Evolutionary conservation across 495 filamentous ascomycete genomes (phyloP).

Genomic region (Xylaria scruposa): DNA sequence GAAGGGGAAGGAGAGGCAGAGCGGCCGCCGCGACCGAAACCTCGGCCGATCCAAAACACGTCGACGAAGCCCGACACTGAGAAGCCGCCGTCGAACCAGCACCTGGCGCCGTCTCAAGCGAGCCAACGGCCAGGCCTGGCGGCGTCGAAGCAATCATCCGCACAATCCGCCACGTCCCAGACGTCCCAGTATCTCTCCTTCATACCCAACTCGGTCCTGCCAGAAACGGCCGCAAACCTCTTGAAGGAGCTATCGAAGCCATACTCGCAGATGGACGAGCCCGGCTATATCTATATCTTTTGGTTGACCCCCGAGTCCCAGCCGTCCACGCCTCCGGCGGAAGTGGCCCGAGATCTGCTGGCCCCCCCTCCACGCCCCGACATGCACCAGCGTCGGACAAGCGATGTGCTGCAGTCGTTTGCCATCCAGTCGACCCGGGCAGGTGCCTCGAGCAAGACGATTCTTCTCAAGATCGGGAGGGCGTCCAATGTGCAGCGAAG

Average conservation of each 20-base stretch:
- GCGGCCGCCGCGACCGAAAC: constrained; percentile 45
- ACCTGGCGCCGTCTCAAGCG: constrained; percentile 36
- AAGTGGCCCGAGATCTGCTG: constrained; percentile 66
- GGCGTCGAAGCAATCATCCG: constrained; percentile 42
- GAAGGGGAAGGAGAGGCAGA: constrained; percentile 34
- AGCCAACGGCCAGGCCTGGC: constrained; percentile 44
- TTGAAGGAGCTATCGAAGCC: constrained; percentile 83
- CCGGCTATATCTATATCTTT: constrained; percentile 98
- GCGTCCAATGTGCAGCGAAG: constrained; percentile 89
- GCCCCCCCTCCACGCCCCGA: constrained; percentile 50
- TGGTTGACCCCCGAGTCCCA: constrained; percentile 74
- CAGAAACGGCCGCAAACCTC: constrained; percentile 68
- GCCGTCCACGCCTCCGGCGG: constrained; percentile 56
- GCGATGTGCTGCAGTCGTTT: constrained; percentile 70
- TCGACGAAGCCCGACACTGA: constrained; percentile 38
- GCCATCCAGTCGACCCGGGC: constrained; percentile 42
- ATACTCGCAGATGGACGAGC: constrained; percentile 75
- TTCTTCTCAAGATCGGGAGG: constrained; percentile 92
- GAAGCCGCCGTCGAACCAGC: constrained; percentile 40
- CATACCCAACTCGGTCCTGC: constrained; percentile 68
- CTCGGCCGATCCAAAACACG: constrained; percentile 47
- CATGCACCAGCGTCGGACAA: constrained; percentile 61
- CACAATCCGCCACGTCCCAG: constrained; percentile 47
- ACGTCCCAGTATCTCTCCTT: constrained; percentile 66
- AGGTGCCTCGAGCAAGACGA: constrained; percentile 48